phyloP scores from a whole-genome alignment of 768 basidiomycete species.

The Podaxis carcinomalis region DNA sequence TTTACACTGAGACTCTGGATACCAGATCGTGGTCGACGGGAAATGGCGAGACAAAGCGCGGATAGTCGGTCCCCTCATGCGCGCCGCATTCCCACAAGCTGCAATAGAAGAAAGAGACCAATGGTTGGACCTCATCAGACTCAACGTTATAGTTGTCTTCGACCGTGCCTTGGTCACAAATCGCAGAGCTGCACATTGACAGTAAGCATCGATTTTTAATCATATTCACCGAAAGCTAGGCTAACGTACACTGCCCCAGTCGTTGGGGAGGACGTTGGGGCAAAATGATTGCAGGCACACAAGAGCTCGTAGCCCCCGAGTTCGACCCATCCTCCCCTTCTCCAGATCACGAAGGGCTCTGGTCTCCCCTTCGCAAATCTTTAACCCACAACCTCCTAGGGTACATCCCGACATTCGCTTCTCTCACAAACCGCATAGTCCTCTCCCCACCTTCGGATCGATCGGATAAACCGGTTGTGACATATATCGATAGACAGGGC shows the following conservation, averaged over 20 bases:
- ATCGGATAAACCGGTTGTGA: slow-evolving; percentile 28
- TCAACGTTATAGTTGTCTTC: slow-evolving; percentile 51
- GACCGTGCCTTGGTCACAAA: slow-evolving; percentile 58
- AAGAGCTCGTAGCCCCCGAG: slow-evolving; percentile 22
- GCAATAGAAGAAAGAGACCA: slow-evolving; percentile 55
- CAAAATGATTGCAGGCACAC: slow-evolving; percentile 33
- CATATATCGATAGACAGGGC: slow-evolving; percentile 60
- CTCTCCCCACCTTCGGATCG: slow-evolving; percentile 8
- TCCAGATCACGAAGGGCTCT: slow-evolving; percentile 20
- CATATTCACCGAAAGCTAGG: too few species aligned
- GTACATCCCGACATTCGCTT: slow-evolving; percentile 20
- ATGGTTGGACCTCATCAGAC: slow-evolving; percentile 54
- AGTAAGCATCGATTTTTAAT: slow-evolving; percentile 22
- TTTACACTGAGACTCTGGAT: slow-evolving; percentile 4
- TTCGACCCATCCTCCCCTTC: neutral
- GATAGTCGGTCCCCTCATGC: slow-evolving; percentile 60
- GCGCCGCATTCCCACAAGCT: slow-evolving; percentile 56
- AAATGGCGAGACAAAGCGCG: slow-evolving; percentile 60
- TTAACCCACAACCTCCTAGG: slow-evolving; percentile 28
- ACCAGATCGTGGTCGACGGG: slow-evolving; percentile 19
- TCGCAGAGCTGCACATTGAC: slow-evolving; percentile 55
- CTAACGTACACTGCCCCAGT: slow-evolving; percentile 15
- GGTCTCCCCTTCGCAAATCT: slow-evolving; percentile 28
- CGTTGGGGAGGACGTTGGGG: slow-evolving; percentile 23
- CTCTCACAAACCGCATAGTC: slow-evolving; percentile 14